Conservation (phyloP, 169 alveolate genomes). For the Cryptosporidium ryanae region DNA sequence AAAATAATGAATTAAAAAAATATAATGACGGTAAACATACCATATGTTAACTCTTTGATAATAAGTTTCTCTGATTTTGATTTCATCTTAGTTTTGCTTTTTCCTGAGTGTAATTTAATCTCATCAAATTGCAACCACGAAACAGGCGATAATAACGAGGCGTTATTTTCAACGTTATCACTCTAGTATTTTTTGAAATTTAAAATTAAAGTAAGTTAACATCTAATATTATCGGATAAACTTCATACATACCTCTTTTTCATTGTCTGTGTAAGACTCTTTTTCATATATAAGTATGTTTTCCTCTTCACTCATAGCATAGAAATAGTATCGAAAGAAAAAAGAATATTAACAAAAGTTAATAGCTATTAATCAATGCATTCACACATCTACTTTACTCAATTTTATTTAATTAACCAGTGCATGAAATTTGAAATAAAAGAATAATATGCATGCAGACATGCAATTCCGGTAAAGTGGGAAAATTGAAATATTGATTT, state of each 20-base stretch:
- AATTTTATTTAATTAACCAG: too few relatives aligned
- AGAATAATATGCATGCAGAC: too few relatives aligned
- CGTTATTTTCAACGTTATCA: conserved; percentile 17
- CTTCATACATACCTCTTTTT: too few relatives aligned
- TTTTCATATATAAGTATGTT: neutral
- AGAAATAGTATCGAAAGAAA: neutral
- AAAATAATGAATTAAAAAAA: too few relatives aligned
- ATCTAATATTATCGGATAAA: neutral
- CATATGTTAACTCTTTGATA: conserved; percentile 63
- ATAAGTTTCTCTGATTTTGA: conserved; percentile 29
- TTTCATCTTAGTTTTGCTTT: neutral
- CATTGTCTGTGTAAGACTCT: neutral
- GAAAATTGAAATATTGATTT: neutral
- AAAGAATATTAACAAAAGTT: too few relatives aligned
- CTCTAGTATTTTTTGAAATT: neutral
- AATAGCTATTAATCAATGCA: too few relatives aligned
- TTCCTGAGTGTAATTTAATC: conserved; percentile 1
- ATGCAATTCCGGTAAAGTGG: neutral
- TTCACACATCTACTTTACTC: too few relatives aligned
- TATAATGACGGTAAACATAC: conserved; percentile 8
- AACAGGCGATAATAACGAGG: conserved; percentile 60
- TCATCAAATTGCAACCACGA: conserved; percentile 74
- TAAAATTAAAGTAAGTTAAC: neutral
- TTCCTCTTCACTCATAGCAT: neutral
- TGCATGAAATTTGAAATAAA: too few relatives aligned